Base-by-base conservation (phyloP, 192 early-diverging fungal genomes). In the Bifiguratus adelaidae region DNA sequence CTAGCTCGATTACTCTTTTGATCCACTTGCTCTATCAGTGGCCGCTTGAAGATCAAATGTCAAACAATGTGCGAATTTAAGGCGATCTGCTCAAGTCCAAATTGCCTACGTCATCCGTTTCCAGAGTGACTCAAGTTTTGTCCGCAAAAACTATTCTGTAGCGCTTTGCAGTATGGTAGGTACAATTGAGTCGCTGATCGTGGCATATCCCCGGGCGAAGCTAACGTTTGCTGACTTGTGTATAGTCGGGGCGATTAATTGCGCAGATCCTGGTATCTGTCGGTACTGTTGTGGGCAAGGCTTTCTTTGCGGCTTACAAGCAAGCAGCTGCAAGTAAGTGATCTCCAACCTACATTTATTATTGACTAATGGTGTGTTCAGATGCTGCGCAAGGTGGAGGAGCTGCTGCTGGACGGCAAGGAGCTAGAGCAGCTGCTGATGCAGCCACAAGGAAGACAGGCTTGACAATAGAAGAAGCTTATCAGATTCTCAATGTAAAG, bases 241-340 rank as follows among this genome's bases (percentile, higher is more conserved):
- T 72, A 57, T 77, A 82, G 64, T 77, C 84, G 23, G 80, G 68
- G 44, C 70, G 73, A 55, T 60, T 86, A 20, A 72, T 89, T 57
- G 77, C 79, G 38, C 85, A 89, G 64, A 74, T 89, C 56, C 49
- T 89, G 27, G 54, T 83, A n/a, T 75, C 76, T 38, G 87, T 88
- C 36, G 67, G 81, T 5, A 81, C 83, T 50, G 86, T 97, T 61
- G 65, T 92, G 30, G 88, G 87, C 23, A 78, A 84, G 56, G 94
- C 94, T 30, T 92, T 93, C 60, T 77, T 89, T 45, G 94, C 90
- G 43, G 94, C 94, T 20, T 97, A 91, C 63, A 83, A 82, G 42
- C 82, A 91, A 52, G 91, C 88, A 12, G 75, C 85, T 48, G 81
- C 80, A 34, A 85, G 87, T 92, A 80, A 46, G 82, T 65, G 30